A percentile compares a stretch with the other conserved stretches of the same genome.
Conservation (phyloP, 1,284 basidiomycete genomes). For the Anthracocystis panici-leucophaei region DNA sequence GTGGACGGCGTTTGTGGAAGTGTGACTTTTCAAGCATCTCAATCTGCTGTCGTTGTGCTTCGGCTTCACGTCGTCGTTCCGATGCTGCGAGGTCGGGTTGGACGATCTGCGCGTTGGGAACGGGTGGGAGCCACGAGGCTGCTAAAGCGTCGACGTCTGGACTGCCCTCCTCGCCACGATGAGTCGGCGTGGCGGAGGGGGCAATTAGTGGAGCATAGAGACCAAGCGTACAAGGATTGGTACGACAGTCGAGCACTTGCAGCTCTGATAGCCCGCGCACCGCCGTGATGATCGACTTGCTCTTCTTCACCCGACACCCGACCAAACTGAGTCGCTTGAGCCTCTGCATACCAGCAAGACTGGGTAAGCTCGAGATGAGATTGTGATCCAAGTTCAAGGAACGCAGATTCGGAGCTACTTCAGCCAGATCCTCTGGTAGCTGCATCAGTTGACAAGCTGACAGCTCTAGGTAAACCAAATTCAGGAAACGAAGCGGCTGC, state of each 20-base stretch:
- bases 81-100: slow-evolving; percentile 53
- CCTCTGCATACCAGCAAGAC: slow-evolving; percentile 45
- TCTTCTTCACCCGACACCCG: slow-evolving; percentile 59
- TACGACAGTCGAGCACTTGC: slow-evolving; percentile 61
- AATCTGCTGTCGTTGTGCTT: slow-evolving; percentile 32
- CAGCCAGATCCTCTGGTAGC: slow-evolving; percentile 79
- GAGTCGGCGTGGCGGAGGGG: slow-evolving; percentile 13
- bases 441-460: slow-evolving; percentile 86
- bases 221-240: slow-evolving; percentile 66
- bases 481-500: slow-evolving; percentile 75
- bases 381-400: slow-evolving; percentile 78
- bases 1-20: slow-evolving; percentile 62
- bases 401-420: slow-evolving; percentile 84
- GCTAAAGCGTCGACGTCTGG: slow-evolving; percentile 11
- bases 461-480: slow-evolving; percentile 90
- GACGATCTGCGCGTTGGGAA: slow-evolving; percentile 61
- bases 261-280: slow-evolving; percentile 56
- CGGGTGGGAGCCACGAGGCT: slow-evolving; percentile 49
- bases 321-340: slow-evolving; percentile 65
- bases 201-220: slow-evolving; percentile 64
- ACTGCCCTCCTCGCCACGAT: slow-evolving; percentile 12
- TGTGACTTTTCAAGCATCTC: slow-evolving; percentile 61
- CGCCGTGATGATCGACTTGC: slow-evolving; percentile 52
- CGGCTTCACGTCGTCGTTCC: slow-evolving; percentile 17
- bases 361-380: slow-evolving; percentile 56